Percentiles rank a stretch among this genome's conserved stretches.
phyloP scores from a whole-genome alignment of 805 yeast species.

The Candida verbasci region DNA sequence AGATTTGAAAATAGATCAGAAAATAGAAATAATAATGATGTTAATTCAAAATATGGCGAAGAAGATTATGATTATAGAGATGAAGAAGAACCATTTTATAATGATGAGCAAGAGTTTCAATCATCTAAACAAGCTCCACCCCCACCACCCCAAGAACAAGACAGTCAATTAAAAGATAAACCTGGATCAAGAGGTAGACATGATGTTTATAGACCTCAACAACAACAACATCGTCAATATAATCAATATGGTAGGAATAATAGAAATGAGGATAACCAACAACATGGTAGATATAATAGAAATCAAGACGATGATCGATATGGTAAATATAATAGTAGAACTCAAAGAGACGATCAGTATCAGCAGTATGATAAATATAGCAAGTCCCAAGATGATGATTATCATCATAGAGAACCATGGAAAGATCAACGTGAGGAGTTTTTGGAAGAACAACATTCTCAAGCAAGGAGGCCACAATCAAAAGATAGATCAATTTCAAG shows the following conservation, averaged over 20 bases:
- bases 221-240: not conserved
- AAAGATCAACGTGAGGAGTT: not conserved
- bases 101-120: constrained; percentile 1
- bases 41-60: constrained; percentile 3
- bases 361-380: not conserved
- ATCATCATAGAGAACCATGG: not conserved
- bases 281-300: not conserved
- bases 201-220: constrained; percentile 1
- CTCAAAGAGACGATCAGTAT: not conserved
- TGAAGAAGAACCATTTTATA: not conserved
- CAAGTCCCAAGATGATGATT: not conserved
- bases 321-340: not conserved
- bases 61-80: not conserved
- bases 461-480: not conserved
- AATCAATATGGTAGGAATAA: not conserved
- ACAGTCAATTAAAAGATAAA: not conserved
- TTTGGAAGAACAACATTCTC: not conserved
- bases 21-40: not conserved
- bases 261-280: not conserved
- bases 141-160: no score
- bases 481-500: not conserved
- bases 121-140: no score
- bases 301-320: not conserved
- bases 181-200: not conserved
- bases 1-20: constrained; percentile 5